Evolutionary conservation across 805 yeast genomes (phyloP), one percentile per base, ranked within the genome.

Genomic region (Candida tammaniensis): DNA sequence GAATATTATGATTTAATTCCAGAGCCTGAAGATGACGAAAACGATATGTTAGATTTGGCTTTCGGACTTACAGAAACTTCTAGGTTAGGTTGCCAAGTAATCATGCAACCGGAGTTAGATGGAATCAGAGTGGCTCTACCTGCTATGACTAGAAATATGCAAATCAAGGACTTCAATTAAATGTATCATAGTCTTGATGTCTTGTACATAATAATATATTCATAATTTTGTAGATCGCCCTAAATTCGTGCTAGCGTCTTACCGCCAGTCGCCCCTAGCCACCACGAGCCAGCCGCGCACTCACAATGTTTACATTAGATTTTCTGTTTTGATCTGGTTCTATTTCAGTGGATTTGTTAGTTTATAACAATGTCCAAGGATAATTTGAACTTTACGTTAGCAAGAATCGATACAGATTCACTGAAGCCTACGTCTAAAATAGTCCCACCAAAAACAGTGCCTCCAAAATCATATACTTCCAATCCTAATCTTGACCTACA

Each of bases 61-160:
- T 93, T 93, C 55, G 98, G 98, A 0, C 74, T 93, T 29, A 93
- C 98, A 4, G 98, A 93, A 56, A 93, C 98, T 7, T 86, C 96
- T 16, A 76, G 98, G 56, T 70, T 93, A 47, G 98, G 98, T 0
- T 93, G 98, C 60, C 97, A 91, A 64, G 82, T 93, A 24, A 72
- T 72, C 39, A 86, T 93, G 96, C 64, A 82, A 19, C 88, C 87
- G 57, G 94, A 86, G 30, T 66, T 93, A 37, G 97, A 93, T 56
- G 98, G 98, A 0, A 64, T 93, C 23, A 74, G 98, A 49, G 94
- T 93, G 4, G 98, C 98, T 0, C 70, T 93, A 44, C 98, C 98
- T 13, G 91, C 96, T 11, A 86, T 93, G 96, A 93, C 98, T 7
- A 73, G 98, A 50, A 93, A 93, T 61, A 73, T 91, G 48, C 95